phyloP scores from a whole-genome alignment of 2,329 filamentous ascomycete genomes.

The Ceratocystis alfenasii region DNA sequence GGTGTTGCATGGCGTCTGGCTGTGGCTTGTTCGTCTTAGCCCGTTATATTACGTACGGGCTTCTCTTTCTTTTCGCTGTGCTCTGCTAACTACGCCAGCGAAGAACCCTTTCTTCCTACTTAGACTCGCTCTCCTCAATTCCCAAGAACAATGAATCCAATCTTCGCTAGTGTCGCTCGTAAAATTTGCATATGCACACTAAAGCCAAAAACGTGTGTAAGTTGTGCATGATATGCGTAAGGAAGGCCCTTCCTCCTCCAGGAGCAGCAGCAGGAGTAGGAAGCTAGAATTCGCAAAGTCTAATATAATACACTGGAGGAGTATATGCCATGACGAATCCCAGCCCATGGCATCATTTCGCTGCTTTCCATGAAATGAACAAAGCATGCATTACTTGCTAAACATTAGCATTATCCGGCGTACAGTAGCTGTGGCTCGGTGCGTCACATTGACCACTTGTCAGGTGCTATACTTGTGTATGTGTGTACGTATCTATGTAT shows the following conservation, averaged over 20 bases:
- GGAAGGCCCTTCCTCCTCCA: no score
- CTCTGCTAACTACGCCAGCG: no score
- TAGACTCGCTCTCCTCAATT: background rate
- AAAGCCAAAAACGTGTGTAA: background rate
- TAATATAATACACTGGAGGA: background rate
- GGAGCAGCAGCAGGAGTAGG: background rate
- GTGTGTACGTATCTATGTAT: no score
- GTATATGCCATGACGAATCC: background rate
- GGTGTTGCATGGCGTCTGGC: no score
- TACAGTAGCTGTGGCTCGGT: no score
- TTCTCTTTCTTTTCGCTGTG: background rate
- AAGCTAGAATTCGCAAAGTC: no score
- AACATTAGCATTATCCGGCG: no score
- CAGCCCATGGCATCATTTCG: background rate
- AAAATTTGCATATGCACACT: background rate
- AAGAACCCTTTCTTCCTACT: background rate
- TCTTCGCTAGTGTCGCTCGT: background rate
- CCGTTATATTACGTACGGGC: background rate
- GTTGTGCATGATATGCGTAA: background rate
- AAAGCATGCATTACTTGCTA: background rate
- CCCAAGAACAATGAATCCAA: conserved; percentile 1
- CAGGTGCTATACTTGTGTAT: background rate
- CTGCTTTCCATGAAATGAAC: background rate
- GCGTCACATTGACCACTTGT: background rate
- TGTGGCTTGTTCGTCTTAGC: no score